phyloP scores from a whole-genome alignment of 2,329 filamentous ascomycete species.

The Calycina herbarum region DNA sequence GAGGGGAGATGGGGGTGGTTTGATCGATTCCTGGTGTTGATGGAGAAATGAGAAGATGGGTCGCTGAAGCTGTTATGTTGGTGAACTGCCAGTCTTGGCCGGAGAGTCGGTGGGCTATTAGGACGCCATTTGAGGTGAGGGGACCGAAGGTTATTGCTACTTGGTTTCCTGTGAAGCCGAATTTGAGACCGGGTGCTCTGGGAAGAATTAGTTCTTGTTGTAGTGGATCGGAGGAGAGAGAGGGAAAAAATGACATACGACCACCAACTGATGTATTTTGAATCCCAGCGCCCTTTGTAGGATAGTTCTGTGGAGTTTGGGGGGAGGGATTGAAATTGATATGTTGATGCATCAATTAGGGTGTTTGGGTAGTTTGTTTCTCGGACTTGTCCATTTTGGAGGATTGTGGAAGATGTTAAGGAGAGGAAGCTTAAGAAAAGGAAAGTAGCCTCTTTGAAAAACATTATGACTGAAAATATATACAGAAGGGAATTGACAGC shows the following conservation, averaged over 20 bases:
- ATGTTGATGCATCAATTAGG: conserved; percentile 38
- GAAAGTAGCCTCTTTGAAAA: conserved; percentile 12
- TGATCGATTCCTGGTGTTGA: conserved; percentile 47
- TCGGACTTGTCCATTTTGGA: conserved; percentile 40
- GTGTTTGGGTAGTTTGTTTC: conserved; percentile 45
- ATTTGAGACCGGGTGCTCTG: conserved; percentile 40
- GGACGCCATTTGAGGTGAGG: conserved; percentile 39
- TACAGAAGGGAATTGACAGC: neutral
- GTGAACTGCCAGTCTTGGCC: conserved; percentile 62
- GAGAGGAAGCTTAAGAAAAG: conserved; percentile 10
- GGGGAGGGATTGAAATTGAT: conserved; percentile 50
- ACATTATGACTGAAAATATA: conserved; percentile 19
- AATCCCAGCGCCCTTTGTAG: conserved; percentile 65
- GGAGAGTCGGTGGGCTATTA: conserved; percentile 58
- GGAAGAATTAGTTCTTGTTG: neutral
- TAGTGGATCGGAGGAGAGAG: neutral
- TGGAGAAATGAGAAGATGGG: conserved; percentile 54
- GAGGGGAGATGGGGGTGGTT: conserved; percentile 45
- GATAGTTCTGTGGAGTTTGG: conserved; percentile 54
- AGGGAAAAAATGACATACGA: conserved; percentile 44
- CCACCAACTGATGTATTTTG: conserved; percentile 60
- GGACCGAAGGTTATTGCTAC: conserved; percentile 30
- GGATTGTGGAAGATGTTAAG: conserved; percentile 29
- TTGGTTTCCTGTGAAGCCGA: conserved; percentile 29
- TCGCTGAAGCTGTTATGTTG: conserved; percentile 56